A percentile compares a stretch with the other conserved stretches of the same genome.
These are phyloP conservation scores for Geotrichum klebahnii DNA, from an alignment of 1,139 yeast species.

Conservation along the genomic window DNA sequence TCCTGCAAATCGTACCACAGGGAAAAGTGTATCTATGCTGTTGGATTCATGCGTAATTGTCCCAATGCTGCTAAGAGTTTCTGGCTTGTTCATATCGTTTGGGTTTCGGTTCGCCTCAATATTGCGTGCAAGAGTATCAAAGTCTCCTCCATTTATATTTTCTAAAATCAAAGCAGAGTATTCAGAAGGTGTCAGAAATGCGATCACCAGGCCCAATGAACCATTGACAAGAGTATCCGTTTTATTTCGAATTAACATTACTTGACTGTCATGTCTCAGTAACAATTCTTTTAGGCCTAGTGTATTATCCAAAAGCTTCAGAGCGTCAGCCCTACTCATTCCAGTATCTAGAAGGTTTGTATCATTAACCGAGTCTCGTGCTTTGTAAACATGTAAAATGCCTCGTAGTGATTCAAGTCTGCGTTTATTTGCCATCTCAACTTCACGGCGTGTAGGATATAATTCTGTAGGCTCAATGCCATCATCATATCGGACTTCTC, in stretches of 20 bases:
- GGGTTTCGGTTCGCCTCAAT: slow-evolving; percentile 9
- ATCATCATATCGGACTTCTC: slow-evolving; percentile 59
- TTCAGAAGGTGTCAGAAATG: slow-evolving; percentile 34
- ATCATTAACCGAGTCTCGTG: slow-evolving; percentile 1
- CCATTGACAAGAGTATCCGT: slow-evolving; percentile 51
- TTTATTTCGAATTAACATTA: slow-evolving; percentile 52
- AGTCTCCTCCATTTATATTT: background rate
- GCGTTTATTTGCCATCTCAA: slow-evolving; percentile 58
- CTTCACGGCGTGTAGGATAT: slow-evolving; percentile 72
- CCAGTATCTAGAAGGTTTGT: slow-evolving; percentile 1
- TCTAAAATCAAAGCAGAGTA: background rate
- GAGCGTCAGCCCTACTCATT: slow-evolving; percentile 8
- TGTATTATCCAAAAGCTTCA: slow-evolving; percentile 42
- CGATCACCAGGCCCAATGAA: slow-evolving; percentile 50
- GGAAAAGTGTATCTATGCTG: slow-evolving; percentile 4
- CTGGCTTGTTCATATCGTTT: slow-evolving; percentile 4
- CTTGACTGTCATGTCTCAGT: slow-evolving; percentile 59
- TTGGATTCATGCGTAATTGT: slow-evolving; percentile 1
- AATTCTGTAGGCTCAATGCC: slow-evolving; percentile 79
- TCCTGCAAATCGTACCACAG: slow-evolving; percentile 16
- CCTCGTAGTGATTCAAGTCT: slow-evolving; percentile 46
- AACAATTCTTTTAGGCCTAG: slow-evolving; percentile 48
- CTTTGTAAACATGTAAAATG: slow-evolving; percentile 7
- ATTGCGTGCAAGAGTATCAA: slow-evolving; percentile 8
- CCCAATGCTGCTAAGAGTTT: slow-evolving; percentile 10